Evolutionary conservation across 352 stramenopile species (phyloP), one percentile per base, ranked within the genome.

Genomic region (Thraustochytrium striatum): DNA sequence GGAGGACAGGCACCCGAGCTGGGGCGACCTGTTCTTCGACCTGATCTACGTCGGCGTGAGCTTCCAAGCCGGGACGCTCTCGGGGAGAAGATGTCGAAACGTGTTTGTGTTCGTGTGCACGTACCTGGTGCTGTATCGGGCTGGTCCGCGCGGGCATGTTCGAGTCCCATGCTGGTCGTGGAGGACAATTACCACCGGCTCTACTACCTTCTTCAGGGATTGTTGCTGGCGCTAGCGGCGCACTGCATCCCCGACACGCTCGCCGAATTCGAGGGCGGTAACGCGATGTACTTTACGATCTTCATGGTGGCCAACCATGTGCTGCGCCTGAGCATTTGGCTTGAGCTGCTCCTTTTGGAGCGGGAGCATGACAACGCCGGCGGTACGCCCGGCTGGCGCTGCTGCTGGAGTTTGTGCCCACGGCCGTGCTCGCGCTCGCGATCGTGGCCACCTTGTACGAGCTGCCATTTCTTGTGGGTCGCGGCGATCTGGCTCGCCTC

Each of bases 281-380:
- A 61, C n/a, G 65, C 65, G 7, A 3, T 75, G 33, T 30, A 30
- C 0, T 75, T 75, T 25, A 75, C 65, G 1, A 30, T 75, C n/a
- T 75, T 39, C 50, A 75, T 75, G 65, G n/a, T 75, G 41, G 28
- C 36, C 39, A 75, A 32, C 65, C 52, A 75, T n/a, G 19, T 72
- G 41, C n/a, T 75, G 16, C 43, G 36, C 8, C 44, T 75, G 8
- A 32, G 44, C 44, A 75, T 75, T 21, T 75, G 65, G 65, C 21
- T 61, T n/a, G 65, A 75, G 36, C 52, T 75, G 16, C 68, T 21
- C 19, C 7, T 36, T 21, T 33, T 41, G 19, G 65, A 41, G 11
- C 0, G 3, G 16, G 65, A 75, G n/a, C 44, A 75, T 19, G 19
- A 28, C 7, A 62, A 75, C 47, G 65, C 65, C 3, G 21, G 52